A percentile compares a stretch with the other conserved stretches of the same genome.
Evolutionary conservation across 2,329 filamentous ascomycete genomes (phyloP).

Genomic region (Beauveria medogensis): DNA sequence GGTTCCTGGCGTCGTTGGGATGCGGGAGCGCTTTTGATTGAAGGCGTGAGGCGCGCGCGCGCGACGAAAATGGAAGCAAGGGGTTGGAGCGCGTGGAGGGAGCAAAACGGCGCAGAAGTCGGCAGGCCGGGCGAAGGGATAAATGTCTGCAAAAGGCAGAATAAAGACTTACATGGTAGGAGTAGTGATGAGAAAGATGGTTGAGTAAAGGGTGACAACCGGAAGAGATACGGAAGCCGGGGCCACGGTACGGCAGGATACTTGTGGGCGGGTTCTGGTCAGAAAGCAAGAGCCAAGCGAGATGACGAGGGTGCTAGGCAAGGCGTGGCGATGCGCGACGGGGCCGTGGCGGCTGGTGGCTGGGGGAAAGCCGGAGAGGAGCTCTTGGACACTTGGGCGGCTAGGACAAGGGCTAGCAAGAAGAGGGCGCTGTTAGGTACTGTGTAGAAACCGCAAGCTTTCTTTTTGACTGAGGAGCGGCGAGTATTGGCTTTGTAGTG

Average conservation of each 20-base stretch:
- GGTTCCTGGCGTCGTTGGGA: background rate
- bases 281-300: slow-evolving; percentile 1
- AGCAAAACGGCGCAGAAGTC: background rate
- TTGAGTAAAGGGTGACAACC: background rate
- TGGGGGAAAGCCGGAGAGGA: background rate
- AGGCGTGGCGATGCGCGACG: slow-evolving; percentile 3
- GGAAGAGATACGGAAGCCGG: background rate
- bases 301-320: slow-evolving; percentile 1
- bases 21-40: slow-evolving; percentile 3
- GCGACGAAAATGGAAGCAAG: background rate
- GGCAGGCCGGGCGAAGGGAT: background rate
- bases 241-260: background rate
- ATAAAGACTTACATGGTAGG: background rate
- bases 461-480: background rate
- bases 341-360: slow-evolving; percentile 1
- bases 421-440: background rate
- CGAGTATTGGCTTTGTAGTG: background rate
- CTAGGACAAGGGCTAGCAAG: background rate
- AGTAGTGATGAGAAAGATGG: background rate
- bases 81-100: background rate
- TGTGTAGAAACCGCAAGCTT: background rate
- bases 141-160: background rate
- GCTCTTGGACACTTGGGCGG: background rate
- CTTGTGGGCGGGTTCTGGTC: background rate
- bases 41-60: slow-evolving; percentile 6